Evolutionary conservation across 352 stramenopile species (phyloP), one percentile per base, ranked within the genome.

Genomic region (Vaucheria bursata): DNA sequence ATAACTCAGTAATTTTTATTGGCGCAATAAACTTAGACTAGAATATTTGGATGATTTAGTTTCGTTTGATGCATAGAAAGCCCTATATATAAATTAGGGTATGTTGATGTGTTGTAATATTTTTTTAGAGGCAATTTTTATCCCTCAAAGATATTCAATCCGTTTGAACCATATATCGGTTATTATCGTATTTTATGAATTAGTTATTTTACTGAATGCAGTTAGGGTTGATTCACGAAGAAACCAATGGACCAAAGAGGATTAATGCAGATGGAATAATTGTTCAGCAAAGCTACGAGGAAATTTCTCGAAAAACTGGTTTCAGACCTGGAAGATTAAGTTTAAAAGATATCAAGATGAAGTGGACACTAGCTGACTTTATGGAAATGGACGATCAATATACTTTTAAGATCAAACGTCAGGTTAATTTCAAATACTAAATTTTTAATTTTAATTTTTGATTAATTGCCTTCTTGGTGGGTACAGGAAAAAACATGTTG

Each of bases 281-380:
- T 38, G 72, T 71, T n/a, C 78, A 83, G 59, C 78, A 83, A 69
- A 71, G 38, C 3, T 83, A 80, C 45, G 78, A 83, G 38, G 78
- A 83, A 35, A 59, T 83, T 33, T 76, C 59, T 39, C 79, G 71
- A 29, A 83, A 90, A 85, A 94, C 87, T 77, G 91, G 85, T 45
- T 98, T 98, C 85, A 89, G 95, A 29, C 94, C 94, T 6, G 95
- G 95, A 2, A 90, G 97, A 86, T 91, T 97, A 83, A 86, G 94
- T 36, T 85, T 98, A 64, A 87, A 94, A 1, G 79, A 73, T 83
- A 98, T 98, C 89, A 98, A 98, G 87, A 98, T 98, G 93, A 87
- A 96, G 79, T 98, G 95, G 95, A 98, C 94, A 38, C 85, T 98
- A 5, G 88, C 88, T 65, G 94, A 98, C 87, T 98, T 98, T 85